phyloP scores from a whole-genome alignment of 2,329 filamentous ascomycete species.

The Colletotrichum sp. region DNA sequence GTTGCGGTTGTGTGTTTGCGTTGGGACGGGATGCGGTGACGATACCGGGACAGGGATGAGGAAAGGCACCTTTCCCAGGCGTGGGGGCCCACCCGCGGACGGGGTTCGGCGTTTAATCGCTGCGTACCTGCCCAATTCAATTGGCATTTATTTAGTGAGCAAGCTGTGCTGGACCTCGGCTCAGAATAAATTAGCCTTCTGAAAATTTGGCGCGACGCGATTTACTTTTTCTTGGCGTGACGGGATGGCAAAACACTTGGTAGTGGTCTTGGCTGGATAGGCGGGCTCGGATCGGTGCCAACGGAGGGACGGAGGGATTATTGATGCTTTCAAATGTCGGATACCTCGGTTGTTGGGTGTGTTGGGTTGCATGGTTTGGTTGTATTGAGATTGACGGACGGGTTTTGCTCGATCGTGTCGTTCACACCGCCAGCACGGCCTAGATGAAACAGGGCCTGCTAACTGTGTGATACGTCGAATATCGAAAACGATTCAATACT shows the following conservation, averaged over 20 bases:
- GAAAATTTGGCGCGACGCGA: neutral
- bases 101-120: neutral
- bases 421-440: neutral
- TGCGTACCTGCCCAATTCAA: neutral
- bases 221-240: neutral
- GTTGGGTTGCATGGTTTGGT: neutral
- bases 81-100: neutral
- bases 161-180: constrained; percentile 11
- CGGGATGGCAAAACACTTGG: neutral
- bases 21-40: neutral
- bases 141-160: neutral
- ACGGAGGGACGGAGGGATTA: neutral
- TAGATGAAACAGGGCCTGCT: neutral
- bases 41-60: neutral
- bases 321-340: neutral
- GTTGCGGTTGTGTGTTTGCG: neutral
- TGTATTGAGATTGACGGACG: neutral
- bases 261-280: neutral
- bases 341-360: neutral
- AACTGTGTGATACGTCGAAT: too few relatives aligned
- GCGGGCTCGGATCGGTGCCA: neutral
- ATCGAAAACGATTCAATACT: too few relatives aligned
- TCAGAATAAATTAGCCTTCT: neutral
- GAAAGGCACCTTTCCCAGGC: neutral
- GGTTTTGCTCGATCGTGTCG: neutral